Base-by-base conservation (phyloP, 2,329 filamentous ascomycete genomes). In the Pyrenochaeta sp. region DNA sequence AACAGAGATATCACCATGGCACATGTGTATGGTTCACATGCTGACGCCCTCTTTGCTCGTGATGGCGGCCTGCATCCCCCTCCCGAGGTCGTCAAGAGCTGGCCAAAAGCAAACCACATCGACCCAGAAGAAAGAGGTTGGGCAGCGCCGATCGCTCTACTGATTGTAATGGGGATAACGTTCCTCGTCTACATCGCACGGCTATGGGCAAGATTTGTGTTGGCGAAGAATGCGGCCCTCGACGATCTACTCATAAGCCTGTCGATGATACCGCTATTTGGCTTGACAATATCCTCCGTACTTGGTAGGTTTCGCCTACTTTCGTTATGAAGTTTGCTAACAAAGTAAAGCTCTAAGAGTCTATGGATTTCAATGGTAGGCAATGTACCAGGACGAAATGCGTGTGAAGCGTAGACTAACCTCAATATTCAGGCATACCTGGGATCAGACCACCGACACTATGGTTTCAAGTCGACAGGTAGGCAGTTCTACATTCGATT, bases 61-160 rank as follows among this genome's bases (percentile, higher is more conserved):
- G 60, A 42, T 51, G 72, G 70, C 17, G 71, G 70, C 39, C 56
- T 72, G 1, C 51, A 67, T 29, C 77, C 80, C 23, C 77, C 80
- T n/a, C 31, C 67, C n/a, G 67, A 74, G 17, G 76, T 82, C 17
- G 49, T 78, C 40, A 60, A 65, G 15, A 67, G 70, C 60, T 83
- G 80, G 81, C 81, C 82, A 5, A 62, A 46, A 30, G 77, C 81
- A 7, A 83, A 83, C 58, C 79, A 80, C 60, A 56, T 75, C 44
- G 65, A 83, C 57, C 82, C 81, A 5, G 69, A 68, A 12, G 78
- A 75, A 23, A 75, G 79, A 55, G 79, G 79, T 11, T 75, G 78
- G 60, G 75, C 63, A 30, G 75, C 78, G 18, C 67, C 81, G 11
- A 69, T 81, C 18, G 66, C 79, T 5, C 75, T 78, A 20, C 60